phyloP scores from a whole-genome alignment of 805 yeast species.

The Jamesozyma jinghongensis region DNA sequence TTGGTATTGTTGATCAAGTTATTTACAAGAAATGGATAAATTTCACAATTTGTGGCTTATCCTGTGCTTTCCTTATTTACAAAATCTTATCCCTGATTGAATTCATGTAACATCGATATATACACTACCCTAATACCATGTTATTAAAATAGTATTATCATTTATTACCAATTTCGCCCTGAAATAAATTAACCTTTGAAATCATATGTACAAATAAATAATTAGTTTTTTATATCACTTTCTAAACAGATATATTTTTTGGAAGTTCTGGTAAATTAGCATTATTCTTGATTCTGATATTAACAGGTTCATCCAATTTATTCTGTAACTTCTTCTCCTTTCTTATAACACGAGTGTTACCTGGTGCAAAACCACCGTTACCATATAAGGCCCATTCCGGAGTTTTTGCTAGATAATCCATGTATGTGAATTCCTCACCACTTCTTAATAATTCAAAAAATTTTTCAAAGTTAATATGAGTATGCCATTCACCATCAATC shows the following conservation, averaged over 20 bases:
- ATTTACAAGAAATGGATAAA: conserved; percentile 22
- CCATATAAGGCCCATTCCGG: conserved; percentile 93
- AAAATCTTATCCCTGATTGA: conserved; percentile 11
- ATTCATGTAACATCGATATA: conserved; percentile 4
- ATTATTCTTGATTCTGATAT: background rate
- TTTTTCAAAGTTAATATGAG: conserved; percentile 75
- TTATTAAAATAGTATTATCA: too few species aligned
- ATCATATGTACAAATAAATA: background rate
- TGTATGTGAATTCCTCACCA: conserved; percentile 60
- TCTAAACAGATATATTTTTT: background rate
- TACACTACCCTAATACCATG: too few species aligned
- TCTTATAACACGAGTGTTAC: conserved; percentile 58
- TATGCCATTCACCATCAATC: conserved; percentile 68
- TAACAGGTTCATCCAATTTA: background rate
- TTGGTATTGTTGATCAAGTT: conserved; percentile 13
- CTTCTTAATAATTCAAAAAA: conserved; percentile 60
- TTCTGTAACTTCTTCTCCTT: conserved; percentile 38
- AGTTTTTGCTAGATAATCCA: conserved; percentile 74
- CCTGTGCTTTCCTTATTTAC: conserved; percentile 17
- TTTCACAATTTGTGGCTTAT: conserved; percentile 14
- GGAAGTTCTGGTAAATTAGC: conserved; percentile 4
- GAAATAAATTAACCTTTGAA: background rate
- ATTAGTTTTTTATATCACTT: background rate
- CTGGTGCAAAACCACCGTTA: conserved; percentile 87
- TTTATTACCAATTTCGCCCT: too few species aligned